Base-by-base conservation (phyloP, 2,329 filamentous ascomycete species). In the Trichoderma citrinoviride region DNA sequence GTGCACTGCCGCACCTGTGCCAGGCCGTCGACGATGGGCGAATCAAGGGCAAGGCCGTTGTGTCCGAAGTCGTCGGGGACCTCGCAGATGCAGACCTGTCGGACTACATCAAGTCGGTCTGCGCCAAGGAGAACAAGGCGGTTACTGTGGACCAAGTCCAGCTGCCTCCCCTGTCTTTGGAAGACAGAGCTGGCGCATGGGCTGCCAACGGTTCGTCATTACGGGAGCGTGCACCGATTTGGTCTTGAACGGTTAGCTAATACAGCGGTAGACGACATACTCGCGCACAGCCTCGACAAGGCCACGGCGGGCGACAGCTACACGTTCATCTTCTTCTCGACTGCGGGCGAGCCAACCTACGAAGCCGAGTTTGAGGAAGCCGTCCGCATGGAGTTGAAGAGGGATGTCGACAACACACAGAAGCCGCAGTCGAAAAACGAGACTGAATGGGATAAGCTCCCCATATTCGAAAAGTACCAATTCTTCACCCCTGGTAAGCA, bases 391-490 rank as follows among this genome's bases (percentile, higher is more conserved):
- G 91, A 94, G 68, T 78, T 95, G 68, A 95, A 91, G 84, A 86
- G 92, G 69, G 77, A 79, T 61, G 67, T 78, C 7, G 71, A 77
- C 21, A 69, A 70, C 23, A 65, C 68, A n/a, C 61, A 67, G n/a
- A 55, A 68, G 23, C 68, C 68, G 68, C 78, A 76, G 63, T 77
- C 77, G 19, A 73, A 74, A 17, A 81, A 84, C 66, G 72, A 68
- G 61, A 79, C 75, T 7, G 75, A 72, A 7, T 71, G 72, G 60
- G 72, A 82, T 65, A 81, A 77, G 41, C 76, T 82, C 33, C 82
- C 86, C 4, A 78, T 96, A 49, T 98, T 99, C 72, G 90, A 96
- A 78, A 93, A 91, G 77, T 99, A 99, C 77, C 90, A 97, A 75
- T 98, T 93, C 80, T 90, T 99, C 70, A 94, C 90, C 12, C 92